Conservation (phyloP, 2,329 filamentous ascomycete species). For the Aschersonia sp. region DNA sequence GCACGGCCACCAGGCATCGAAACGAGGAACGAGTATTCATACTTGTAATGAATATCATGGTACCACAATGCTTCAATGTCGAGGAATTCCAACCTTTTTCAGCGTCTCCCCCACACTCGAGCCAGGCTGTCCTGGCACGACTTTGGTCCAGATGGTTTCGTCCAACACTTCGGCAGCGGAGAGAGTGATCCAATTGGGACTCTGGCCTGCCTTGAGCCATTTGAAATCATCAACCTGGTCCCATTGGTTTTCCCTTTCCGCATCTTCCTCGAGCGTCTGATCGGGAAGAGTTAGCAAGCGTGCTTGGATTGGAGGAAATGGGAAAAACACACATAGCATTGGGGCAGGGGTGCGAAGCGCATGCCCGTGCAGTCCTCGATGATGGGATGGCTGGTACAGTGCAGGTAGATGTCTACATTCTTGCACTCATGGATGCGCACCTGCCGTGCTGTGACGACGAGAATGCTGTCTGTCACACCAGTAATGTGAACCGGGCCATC, state of each 20-base stretch:
- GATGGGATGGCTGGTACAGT: constrained; percentile 72
- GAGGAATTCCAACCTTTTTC: constrained; percentile 27
- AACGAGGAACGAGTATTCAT: no score
- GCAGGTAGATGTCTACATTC: constrained; percentile 71
- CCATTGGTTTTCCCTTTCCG: constrained; percentile 52
- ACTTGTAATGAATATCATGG: not conserved
- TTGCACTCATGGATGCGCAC: constrained; percentile 82
- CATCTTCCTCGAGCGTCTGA: constrained; percentile 9
- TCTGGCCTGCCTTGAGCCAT: constrained; percentile 77
- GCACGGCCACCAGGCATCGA: no score
- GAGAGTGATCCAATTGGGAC: constrained; percentile 75
- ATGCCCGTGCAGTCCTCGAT: constrained; percentile 78
- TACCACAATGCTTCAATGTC: not conserved
- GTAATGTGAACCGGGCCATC: constrained; percentile 76
- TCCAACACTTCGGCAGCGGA: constrained; percentile 42
- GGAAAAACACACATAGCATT: constrained; percentile 48
- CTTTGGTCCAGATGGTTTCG: constrained; percentile 53
- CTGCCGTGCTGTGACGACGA: constrained; percentile 72
- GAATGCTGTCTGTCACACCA: constrained; percentile 51
- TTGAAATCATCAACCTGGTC: constrained; percentile 93
- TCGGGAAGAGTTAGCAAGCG: constrained; percentile 8
- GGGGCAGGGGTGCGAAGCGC: constrained; percentile 64
- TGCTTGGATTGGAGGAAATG: constrained; percentile 1
- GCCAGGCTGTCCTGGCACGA: constrained; percentile 49
- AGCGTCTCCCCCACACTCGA: constrained; percentile 53